Base-by-base conservation (phyloP, 768 basidiomycete genomes). In the Xerocomellus intermedius region DNA sequence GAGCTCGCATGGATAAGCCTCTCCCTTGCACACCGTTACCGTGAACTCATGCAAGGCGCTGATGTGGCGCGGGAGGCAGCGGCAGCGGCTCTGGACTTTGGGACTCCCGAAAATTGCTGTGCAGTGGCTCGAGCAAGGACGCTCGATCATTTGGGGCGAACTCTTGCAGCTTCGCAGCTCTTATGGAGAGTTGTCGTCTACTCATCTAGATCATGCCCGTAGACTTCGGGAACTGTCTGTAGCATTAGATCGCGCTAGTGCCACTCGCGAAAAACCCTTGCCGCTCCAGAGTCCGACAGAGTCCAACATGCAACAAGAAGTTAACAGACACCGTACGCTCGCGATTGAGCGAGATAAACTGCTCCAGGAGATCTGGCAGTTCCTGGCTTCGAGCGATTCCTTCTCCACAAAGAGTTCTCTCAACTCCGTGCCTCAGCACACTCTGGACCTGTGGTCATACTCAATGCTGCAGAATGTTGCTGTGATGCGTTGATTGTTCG, bases 31-130 rank as follows among this genome's bases (percentile, higher is more conserved):
- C 30, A 48, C 22, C 66, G 66, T 26, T 59, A 61, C 16, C 52
- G 47, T 32, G 45, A 52, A 19, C 54, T 67, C 32, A 17, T 8
- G 6, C 32, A 12, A 49, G 22, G 44, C 7, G 51, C 50, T 21
- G 58, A 44, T 44, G 32, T 68, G 10, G 64, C 56, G 2, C 54
- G 64, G 17, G 64, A 65, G 3, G 66, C 63, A 2, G 66, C 64
- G 2, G 66, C 66, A 5, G 52, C 56, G 16, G 62, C 67, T 8
- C 37, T 66, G 42, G 54, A 54, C n/a, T 50, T 30, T 8, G 54
- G 56, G n/a, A 13, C 24, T 24, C 4, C 45, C 32, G 2, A 38
- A 57, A 35, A 48, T n/a, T 0, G 56, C 59, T 5, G 48, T 60
- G 8, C 56, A 60, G 36, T 60, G 59, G 59, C 59, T 60, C 4